Conservation (phyloP, 345 rosid species). For the Tarenaya hassleriana region DNA sequence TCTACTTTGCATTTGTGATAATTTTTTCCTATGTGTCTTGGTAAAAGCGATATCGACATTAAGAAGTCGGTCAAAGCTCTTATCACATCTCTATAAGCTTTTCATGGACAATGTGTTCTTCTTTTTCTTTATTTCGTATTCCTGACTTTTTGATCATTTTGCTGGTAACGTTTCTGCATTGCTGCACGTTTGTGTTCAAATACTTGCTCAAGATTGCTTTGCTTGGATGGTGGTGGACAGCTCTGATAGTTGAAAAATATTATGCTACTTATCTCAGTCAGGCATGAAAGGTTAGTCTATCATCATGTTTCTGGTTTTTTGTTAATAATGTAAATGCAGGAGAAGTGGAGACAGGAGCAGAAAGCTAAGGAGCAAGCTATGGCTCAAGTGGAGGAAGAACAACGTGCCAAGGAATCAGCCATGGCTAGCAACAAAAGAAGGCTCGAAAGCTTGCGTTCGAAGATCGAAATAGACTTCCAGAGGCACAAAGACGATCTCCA, state of each 20-base stretch:
- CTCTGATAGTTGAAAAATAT: constrained; percentile 1
- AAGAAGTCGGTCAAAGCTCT: not conserved
- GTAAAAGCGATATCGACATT: constrained; percentile 2
- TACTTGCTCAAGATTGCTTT: constrained; percentile 12
- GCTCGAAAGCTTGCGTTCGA: constrained; percentile 59
- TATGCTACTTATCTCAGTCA: not conserved
- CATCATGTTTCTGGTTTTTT: not conserved
- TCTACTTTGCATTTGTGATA: constrained; percentile 10
- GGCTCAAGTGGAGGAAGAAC: constrained; percentile 49
- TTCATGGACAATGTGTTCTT: not conserved
- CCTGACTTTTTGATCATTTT: constrained; percentile 2
- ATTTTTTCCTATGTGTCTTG: not conserved
- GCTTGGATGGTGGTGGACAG: constrained; percentile 8
- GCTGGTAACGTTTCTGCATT: not conserved
- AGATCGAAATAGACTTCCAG: constrained; percentile 71
- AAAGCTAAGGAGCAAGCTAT: constrained; percentile 45
- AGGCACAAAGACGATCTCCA: constrained; percentile 68
- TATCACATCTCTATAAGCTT: not conserved
- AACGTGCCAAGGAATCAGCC: constrained; percentile 49
- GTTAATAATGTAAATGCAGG: constrained; percentile 30
- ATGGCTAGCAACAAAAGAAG: constrained; percentile 57
- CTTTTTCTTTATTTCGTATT: not conserved
- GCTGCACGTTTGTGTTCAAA: not conserved
- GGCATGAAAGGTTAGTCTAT: not conserved
- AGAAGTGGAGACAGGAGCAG: constrained; percentile 51